phyloP scores from a whole-genome alignment of 2,329 filamentous ascomycete genomes.

The Xylariomycetidae sp. region DNA sequence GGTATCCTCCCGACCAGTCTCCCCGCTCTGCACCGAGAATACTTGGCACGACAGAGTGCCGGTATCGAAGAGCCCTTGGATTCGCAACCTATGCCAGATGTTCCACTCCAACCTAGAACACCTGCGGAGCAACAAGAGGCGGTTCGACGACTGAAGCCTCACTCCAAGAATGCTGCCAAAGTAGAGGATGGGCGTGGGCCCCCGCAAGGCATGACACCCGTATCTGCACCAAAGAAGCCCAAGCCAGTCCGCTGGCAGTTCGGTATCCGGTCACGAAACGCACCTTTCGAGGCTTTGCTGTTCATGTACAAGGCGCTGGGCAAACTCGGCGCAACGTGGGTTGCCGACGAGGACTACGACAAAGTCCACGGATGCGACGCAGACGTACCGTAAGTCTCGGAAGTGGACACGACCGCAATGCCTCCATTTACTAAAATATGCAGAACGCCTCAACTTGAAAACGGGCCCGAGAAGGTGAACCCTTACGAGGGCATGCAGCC shows the following conservation, averaged over 20 bases:
- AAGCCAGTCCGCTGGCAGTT: conserved; percentile 96
- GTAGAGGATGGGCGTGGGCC: conserved; percentile 58
- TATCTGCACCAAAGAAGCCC: conserved; percentile 62
- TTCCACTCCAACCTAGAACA: conserved; percentile 46
- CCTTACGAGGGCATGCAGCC: conserved; percentile 23
- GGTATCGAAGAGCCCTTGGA: conserved; percentile 41
- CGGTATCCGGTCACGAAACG: conserved; percentile 89
- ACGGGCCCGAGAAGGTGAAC: conserved; percentile 11
- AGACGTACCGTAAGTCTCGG: conserved; percentile 32
- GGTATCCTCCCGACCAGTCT: conserved; percentile 87
- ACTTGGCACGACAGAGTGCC: conserved; percentile 67
- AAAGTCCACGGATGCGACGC: conserved; percentile 40
- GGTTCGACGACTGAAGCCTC: conserved; percentile 75
- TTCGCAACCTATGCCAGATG: conserved; percentile 41
- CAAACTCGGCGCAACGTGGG: conserved; percentile 85
- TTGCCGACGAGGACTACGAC: conserved; percentile 57
- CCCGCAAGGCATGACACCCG: conserved; percentile 57
- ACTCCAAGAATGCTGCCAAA: conserved; percentile 65
- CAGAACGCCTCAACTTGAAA: conserved; percentile 8
- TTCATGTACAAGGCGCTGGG: conserved; percentile 90
- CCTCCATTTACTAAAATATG: conserved; percentile 7
- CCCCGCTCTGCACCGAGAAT: conserved; percentile 84
- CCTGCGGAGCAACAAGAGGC: conserved; percentile 77
- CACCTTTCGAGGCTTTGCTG: conserved; percentile 86
- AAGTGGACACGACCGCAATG: conserved; percentile 1